A percentile compares a stretch with the other conserved stretches of the same genome.
Evolutionary conservation across 140 eudicot genomes (phyloP).

Genomic region (Ambrosia hybrid): DNA sequence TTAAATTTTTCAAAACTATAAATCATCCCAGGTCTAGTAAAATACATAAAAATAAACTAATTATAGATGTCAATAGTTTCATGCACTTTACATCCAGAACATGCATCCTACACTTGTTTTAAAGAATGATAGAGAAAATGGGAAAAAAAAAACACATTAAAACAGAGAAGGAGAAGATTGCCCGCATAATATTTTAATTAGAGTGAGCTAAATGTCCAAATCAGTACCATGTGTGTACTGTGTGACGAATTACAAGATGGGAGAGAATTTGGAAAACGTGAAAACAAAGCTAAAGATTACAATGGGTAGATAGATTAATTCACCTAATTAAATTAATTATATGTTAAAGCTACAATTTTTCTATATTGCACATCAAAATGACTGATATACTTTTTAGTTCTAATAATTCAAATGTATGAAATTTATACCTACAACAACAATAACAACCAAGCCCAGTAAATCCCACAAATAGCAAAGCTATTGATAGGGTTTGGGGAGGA

Average conservation of each 20-base stretch:
- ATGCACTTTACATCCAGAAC: background rate
- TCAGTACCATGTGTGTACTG: background rate
- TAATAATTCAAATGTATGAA: too few species aligned
- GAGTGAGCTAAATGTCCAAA: background rate
- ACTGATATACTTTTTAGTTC: too few species aligned
- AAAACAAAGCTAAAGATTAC: background rate
- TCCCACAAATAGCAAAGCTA: too few species aligned
- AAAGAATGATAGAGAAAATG: background rate
- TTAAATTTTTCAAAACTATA: background rate
- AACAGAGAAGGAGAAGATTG: background rate
- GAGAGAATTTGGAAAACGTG: conserved; percentile 8
- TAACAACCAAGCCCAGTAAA: too few species aligned
- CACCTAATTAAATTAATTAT: background rate
- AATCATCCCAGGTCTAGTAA: background rate
- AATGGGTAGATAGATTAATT: background rate
- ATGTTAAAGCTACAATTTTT: background rate
- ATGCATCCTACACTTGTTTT: conserved; percentile 7
- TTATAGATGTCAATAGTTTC: background rate
- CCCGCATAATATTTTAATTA: background rate
- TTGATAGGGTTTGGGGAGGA: too few species aligned
- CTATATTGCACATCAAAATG: too few species aligned
- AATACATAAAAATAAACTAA: background rate
- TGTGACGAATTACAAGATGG: background rate
- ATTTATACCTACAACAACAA: too few species aligned
- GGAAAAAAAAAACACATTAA: background rate